phyloP scores from a whole-genome alignment of 176 grass and related monocot species.

The Carex littledalei region DNA sequence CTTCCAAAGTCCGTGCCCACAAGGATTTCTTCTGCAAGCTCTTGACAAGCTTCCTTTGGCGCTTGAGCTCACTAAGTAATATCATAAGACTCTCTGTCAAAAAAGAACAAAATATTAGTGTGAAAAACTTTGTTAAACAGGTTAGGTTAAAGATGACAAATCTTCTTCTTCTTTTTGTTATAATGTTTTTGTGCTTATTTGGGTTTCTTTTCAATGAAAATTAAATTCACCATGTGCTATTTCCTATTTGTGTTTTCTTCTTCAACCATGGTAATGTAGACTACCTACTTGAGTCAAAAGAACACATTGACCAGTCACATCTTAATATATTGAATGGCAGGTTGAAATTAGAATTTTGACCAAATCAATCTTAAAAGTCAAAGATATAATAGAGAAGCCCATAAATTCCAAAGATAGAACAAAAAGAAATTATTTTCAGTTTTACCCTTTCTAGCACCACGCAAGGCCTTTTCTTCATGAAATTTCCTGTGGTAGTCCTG shows the following conservation, averaged over 20 bases:
- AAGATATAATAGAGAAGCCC: neutral
- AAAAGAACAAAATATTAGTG: constrained; percentile 15
- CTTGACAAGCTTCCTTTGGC: constrained; percentile 88
- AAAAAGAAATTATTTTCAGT: neutral
- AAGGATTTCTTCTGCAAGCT: constrained; percentile 94
- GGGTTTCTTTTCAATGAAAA: neutral
- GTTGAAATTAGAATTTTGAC: constrained; percentile 19
- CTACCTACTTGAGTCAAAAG: neutral
- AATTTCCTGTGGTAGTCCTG: constrained; percentile 79
- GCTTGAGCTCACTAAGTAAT: constrained; percentile 81
- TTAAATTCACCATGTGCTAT: neutral
- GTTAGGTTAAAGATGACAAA: neutral
- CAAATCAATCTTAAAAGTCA: constrained; percentile 25
- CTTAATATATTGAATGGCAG: neutral
- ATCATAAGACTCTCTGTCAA: constrained; percentile 78
- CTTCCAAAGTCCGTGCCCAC: constrained; percentile 86
- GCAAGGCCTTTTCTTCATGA: constrained; percentile 70
- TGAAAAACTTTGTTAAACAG: neutral
- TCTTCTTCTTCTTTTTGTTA: neutral
- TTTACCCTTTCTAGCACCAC: constrained; percentile 62
- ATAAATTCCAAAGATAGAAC: constrained; percentile 5
- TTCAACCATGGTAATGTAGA: neutral
- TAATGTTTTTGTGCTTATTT: neutral
- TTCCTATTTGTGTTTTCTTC: neutral
- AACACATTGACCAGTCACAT: neutral